These are phyloP conservation scores for Senecio squalidus DNA, from an alignment of 140 eudicot species.

Conservation along the genomic window DNA sequence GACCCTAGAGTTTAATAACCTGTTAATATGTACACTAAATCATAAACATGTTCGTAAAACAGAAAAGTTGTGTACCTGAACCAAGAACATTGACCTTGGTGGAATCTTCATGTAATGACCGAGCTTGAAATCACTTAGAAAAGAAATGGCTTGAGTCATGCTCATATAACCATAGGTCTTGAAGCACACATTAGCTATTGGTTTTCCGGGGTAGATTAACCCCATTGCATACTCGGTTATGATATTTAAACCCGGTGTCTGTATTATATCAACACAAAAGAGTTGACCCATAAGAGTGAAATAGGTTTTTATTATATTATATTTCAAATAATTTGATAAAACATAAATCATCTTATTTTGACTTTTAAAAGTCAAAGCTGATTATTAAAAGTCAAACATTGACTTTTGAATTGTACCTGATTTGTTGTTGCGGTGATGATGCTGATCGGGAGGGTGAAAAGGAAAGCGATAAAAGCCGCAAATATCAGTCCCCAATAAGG, in stretches of 20 bases:
- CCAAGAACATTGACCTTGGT: constrained; percentile 86
- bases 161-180: constrained; percentile 93
- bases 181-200: constrained; percentile 90
- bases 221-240: constrained; percentile 79
- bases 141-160: constrained; percentile 83
- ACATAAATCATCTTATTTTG: too few species aligned
- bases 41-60: background rate
- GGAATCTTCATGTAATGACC: constrained; percentile 98
- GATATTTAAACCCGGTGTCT: constrained; percentile 84
- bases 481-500: constrained; percentile 85
- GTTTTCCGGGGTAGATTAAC: constrained; percentile 63
- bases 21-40: background rate
- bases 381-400: background rate
- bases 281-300: background rate
- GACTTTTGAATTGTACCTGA: constrained; percentile 36
- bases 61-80: constrained; percentile 45
- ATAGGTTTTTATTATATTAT: too few species aligned
- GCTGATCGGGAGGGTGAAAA: constrained; percentile 79
- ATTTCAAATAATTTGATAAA: background rate
- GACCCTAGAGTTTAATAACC: background rate
- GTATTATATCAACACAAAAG: background rate
- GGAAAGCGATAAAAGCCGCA: constrained; percentile 47
- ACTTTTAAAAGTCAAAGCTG: background rate
- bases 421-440: constrained; percentile 92
- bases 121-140: constrained; percentile 73